Percentiles rank a stretch among this genome's conserved stretches.
phyloP scores from a whole-genome alignment of 495 filamentous ascomycete species.

The Penicillium canariense region DNA sequence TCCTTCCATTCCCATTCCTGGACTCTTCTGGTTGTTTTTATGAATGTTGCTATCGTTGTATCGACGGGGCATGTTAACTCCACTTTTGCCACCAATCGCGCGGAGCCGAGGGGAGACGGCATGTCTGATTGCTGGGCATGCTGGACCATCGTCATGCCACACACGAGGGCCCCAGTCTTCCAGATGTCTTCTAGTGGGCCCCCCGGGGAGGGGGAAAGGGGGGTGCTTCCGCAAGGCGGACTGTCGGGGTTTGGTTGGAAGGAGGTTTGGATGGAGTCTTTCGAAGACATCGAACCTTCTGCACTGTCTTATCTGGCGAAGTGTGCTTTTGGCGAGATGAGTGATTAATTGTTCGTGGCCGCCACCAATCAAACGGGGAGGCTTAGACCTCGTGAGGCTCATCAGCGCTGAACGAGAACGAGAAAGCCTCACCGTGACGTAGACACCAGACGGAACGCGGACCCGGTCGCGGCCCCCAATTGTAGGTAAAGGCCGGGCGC shows the following conservation, averaged over 20 bases:
- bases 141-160: slow-evolving; percentile 20
- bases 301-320: not conserved
- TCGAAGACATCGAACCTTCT: not conserved
- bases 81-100: not conserved
- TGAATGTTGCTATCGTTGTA: not conserved
- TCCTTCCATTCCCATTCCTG: slow-evolving; percentile 16
- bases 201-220: too few relatives aligned
- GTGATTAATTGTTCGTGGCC: not conserved
- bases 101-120: not conserved
- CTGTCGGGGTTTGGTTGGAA: not conserved
- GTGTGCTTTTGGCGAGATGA: not conserved
- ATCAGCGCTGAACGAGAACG: not conserved
- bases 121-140: slow-evolving; percentile 1
- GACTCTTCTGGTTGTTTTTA: too few relatives aligned
- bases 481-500: not conserved
- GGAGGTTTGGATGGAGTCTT: not conserved
- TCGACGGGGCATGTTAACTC: slow-evolving; percentile 8
- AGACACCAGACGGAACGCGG: not conserved
- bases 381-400: not conserved
- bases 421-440: not conserved
- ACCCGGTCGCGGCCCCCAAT: not conserved
- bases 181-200: slow-evolving; percentile 23
- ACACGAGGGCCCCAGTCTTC: slow-evolving; percentile 19
- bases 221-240: not conserved
- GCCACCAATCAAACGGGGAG: not conserved